Evolutionary conservation across 73 alveolate genomes (phyloP).

Genomic region (Paramecium sonneborni): DNA sequence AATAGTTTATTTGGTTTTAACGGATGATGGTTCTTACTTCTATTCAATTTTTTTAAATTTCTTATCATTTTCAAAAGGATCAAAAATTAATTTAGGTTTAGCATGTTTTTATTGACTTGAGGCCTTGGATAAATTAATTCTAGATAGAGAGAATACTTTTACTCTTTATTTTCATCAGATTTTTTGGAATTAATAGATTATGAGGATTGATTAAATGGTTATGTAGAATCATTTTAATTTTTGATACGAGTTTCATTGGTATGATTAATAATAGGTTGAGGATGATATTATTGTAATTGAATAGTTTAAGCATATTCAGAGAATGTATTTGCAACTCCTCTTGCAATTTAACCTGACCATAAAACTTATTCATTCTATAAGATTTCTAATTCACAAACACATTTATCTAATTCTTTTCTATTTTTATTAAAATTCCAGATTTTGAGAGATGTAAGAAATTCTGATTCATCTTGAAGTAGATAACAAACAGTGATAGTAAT

Average conservation of each 20-base stretch:
- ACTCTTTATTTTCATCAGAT: conserved; percentile 58
- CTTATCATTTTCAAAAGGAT: conserved; percentile 45
- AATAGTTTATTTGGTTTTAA: not conserved
- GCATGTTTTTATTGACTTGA: conserved; percentile 17
- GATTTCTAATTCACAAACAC: conserved; percentile 67
- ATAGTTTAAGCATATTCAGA: conserved; percentile 65
- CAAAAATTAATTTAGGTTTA: conserved; percentile 2
- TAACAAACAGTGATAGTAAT: conserved; percentile 56
- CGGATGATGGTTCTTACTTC: conserved; percentile 29
- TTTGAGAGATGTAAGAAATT: conserved; percentile 63
- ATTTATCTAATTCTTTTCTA: conserved; percentile 69
- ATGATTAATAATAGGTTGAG: not conserved
- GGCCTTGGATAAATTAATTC: not conserved
- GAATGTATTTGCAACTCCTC: conserved; percentile 69
- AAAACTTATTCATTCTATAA: conserved; percentile 32
- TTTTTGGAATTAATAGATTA: conserved; percentile 34
- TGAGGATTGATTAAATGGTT: conserved; percentile 23
- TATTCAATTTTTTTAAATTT: conserved; percentile 1
- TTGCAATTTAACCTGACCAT: conserved; percentile 61
- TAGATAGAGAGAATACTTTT: not conserved
- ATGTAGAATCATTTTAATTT: not conserved
- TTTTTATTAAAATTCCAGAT: conserved; percentile 79
- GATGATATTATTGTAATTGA: not conserved
- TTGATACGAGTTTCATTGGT: not conserved
- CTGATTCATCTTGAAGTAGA: not conserved